Percentiles rank a stretch among this genome's conserved stretches.
Conservation (phyloP, 2,329 filamentous ascomycete species). For the Microsporum canis region DNA sequence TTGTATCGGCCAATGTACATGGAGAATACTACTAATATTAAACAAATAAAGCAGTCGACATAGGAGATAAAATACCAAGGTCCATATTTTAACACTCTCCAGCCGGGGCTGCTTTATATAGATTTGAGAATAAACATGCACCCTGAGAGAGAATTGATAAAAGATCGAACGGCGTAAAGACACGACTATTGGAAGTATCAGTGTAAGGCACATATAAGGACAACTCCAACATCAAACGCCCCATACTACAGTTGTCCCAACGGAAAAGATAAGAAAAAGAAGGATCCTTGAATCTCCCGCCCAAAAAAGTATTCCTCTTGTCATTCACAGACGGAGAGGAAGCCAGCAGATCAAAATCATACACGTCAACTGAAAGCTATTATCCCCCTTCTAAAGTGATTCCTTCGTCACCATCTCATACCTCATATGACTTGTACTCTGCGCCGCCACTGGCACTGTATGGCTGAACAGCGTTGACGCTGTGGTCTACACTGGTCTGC, state of each 20-base stretch:
- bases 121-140: neutral
- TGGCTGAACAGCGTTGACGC: constrained; percentile 25
- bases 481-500: constrained; percentile 20
- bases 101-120: neutral
- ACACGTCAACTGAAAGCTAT: neutral
- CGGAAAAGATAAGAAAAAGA: neutral
- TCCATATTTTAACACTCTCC: neutral
- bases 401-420: constrained; percentile 20
- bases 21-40: too few relatives aligned
- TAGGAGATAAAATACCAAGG: too few relatives aligned
- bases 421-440: constrained; percentile 34
- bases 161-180: neutral
- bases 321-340: neutral
- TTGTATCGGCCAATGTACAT: neutral
- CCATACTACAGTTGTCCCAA: neutral
- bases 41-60: too few relatives aligned
- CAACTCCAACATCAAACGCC: constrained; percentile 3
- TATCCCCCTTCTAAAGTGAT: neutral
- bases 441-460: constrained; percentile 30
- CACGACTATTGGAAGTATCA: neutral
- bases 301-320: neutral
- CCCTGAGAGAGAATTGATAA: neutral
- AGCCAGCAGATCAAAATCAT: neutral
- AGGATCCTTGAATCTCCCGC: neutral
- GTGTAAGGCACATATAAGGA: neutral